Base-by-base conservation (phyloP, 805 yeast species). In the Metschnikowia continentalis region DNA sequence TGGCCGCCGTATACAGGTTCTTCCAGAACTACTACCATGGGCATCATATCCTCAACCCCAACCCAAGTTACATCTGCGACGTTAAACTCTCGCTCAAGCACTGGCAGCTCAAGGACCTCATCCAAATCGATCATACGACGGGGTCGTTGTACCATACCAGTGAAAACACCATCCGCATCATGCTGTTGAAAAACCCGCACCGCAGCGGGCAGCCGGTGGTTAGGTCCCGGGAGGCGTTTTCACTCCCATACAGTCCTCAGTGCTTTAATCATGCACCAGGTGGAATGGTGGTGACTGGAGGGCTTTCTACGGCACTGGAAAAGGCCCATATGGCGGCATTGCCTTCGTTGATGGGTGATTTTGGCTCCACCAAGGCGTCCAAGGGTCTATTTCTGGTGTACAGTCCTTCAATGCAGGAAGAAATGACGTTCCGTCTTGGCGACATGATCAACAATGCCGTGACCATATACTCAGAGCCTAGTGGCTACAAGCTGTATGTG, bases 371-470 rank as follows among this genome's bases (percentile, higher is more conserved):
- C 54, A 68, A 70, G 42, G 70, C 61, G 36, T 74, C 80, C 69
- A 82, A 82, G 56, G 96, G 96, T 0, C 74, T 83, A 38, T 80
- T 84, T 52, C 78, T 86, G 1, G 68, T 86, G 44, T 75, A 77
- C 62, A 78, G 80, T 52, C 77, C 80, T 22, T 72, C 73, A 5
- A 75, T 80, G 10, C 74, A 74, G n/a, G 62, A 67, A 6, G 69
- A 76, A 5, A 67, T 74, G 42, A 79, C 84, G 2, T 74, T 80
- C 26, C 79, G 79, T 48, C 69, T 90, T 48, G 97, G 97, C 0
- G 86, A 86, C 33, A 81, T 84, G 69, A 90, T 91, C 59, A 90
- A 90, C 66, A 90, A 90, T 66, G 81, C 88, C 45, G 95, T 90
- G 30, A 69, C 83, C 0, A 61, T 86, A 26, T 70, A 78, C 61